phyloP scores from a whole-genome alignment of 768 basidiomycete species.

The Serendipita sp. region DNA sequence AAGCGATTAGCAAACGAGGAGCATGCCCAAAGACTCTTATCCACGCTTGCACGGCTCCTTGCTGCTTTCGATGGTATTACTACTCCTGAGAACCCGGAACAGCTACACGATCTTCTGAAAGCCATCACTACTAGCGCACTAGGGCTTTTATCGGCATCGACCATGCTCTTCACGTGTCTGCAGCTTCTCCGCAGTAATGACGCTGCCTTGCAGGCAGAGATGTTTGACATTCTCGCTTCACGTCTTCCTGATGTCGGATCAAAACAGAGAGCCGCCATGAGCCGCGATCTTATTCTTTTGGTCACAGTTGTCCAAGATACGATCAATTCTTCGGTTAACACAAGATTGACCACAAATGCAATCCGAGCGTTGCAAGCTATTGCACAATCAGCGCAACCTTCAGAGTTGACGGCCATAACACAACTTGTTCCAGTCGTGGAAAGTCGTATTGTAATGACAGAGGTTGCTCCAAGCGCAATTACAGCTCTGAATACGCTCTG shows the following conservation, averaged over 20 bases:
- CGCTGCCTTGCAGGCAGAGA: neutral
- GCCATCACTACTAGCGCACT: neutral
- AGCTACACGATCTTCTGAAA: neutral
- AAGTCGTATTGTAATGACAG: slow-evolving; percentile 26
- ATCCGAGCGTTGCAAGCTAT: slow-evolving; percentile 46
- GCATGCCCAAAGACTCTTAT: neutral
- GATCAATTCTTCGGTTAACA: slow-evolving; percentile 28
- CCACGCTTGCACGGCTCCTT: neutral
- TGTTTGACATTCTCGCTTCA: slow-evolving; percentile 44
- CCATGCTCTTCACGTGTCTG: slow-evolving; percentile 1
- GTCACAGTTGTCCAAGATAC: slow-evolving; percentile 35
- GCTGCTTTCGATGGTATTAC: neutral
- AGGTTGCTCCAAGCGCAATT: slow-evolving; percentile 28
- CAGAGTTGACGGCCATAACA: slow-evolving; percentile 52
- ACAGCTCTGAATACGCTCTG: slow-evolving; percentile 41
- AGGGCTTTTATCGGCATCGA: neutral
- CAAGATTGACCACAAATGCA: slow-evolving; percentile 28
- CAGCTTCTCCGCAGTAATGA: slow-evolving; percentile 2
- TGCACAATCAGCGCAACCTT: slow-evolving; percentile 35
- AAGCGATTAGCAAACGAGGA: neutral
- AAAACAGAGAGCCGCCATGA: slow-evolving; percentile 35
- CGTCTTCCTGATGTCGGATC: slow-evolving; percentile 46
- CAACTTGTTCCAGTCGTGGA: slow-evolving; percentile 45
- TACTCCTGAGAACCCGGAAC: neutral
- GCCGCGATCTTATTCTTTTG: slow-evolving; percentile 25